phyloP scores from a whole-genome alignment of 1,284 basidiomycete species.

The Ustilago xerochloae region DNA sequence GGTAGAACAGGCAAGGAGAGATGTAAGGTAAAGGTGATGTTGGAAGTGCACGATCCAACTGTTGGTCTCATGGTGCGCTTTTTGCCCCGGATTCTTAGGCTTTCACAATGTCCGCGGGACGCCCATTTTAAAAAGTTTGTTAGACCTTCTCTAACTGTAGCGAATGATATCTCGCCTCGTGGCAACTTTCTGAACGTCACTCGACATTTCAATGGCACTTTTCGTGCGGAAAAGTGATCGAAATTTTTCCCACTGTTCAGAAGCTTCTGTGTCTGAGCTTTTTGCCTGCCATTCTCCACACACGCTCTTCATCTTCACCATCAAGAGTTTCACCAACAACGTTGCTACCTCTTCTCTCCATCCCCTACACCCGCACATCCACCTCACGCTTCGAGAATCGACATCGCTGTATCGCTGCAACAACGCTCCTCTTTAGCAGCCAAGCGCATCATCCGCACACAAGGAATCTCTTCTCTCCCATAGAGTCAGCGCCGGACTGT shows the following conservation, averaged over 20 bases:
- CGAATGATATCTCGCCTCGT: background rate
- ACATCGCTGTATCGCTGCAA: background rate
- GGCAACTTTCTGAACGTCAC: slow-evolving; percentile 20
- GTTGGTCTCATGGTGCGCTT: background rate
- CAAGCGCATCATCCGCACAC: background rate
- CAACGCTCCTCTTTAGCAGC: background rate
- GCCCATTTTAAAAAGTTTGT: background rate
- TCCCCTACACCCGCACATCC: background rate
- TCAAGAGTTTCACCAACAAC: background rate
- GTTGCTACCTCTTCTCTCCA: background rate
- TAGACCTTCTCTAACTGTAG: background rate
- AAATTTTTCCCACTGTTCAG: slow-evolving; percentile 22
- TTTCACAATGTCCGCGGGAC: background rate
- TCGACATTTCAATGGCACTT: slow-evolving; percentile 12
- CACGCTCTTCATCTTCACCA: slow-evolving; percentile 4
- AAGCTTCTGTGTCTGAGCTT: slow-evolving; percentile 12
- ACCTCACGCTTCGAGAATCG: background rate
- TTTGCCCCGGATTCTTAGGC: slow-evolving; percentile 9
- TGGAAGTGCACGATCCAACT: slow-evolving; percentile 1
- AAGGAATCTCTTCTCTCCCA: too few relatives aligned
- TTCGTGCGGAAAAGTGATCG: slow-evolving; percentile 39
- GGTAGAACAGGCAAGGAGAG: background rate
- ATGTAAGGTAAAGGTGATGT: too few relatives aligned
- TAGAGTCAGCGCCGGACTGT: slow-evolving; percentile 24
- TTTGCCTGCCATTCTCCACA: background rate